Percentiles rank a stretch among this genome's conserved stretches.
phyloP scores from a whole-genome alignment of 73 alveolate species.

The Stentor coeruleus region DNA sequence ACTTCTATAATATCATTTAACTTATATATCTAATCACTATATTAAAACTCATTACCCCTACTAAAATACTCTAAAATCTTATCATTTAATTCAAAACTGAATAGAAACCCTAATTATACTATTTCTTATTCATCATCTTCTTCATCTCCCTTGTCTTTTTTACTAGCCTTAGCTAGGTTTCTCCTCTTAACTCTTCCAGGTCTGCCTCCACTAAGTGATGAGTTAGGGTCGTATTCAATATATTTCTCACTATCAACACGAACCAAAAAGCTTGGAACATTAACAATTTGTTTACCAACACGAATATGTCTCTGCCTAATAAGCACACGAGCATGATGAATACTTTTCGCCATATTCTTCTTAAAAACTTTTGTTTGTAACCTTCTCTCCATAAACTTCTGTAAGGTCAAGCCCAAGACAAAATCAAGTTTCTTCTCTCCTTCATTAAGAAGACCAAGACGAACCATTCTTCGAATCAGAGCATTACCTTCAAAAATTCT shows the following conservation, averaged over 20 bases:
- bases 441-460: slow-evolving; percentile 87
- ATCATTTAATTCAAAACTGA: no score
- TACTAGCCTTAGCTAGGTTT: slow-evolving; percentile 59
- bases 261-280: slow-evolving; percentile 94
- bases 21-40: no score
- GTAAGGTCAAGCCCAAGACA: slow-evolving; percentile 85
- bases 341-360: slow-evolving; percentile 53
- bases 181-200: slow-evolving; percentile 80
- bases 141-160: slow-evolving; percentile 37
- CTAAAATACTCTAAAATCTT: no score
- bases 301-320: slow-evolving; percentile 95
- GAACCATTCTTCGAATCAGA: slow-evolving; percentile 91
- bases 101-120: no score
- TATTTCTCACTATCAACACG: slow-evolving; percentile 89
- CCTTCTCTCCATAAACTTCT: slow-evolving; percentile 93
- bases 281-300: slow-evolving; percentile 94
- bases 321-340: slow-evolving; percentile 95
- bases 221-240: slow-evolving; percentile 80
- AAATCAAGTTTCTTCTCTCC: slow-evolving; percentile 90
- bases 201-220: slow-evolving; percentile 74
- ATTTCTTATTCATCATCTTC: background rate
- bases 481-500: slow-evolving; percentile 93
- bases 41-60: no score
- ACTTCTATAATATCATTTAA: no score
- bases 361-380: slow-evolving; percentile 91